These are phyloP conservation scores for Nicotiana knightiana DNA, from an alignment of 257 asterid genomes.

Conservation along the genomic window DNA sequence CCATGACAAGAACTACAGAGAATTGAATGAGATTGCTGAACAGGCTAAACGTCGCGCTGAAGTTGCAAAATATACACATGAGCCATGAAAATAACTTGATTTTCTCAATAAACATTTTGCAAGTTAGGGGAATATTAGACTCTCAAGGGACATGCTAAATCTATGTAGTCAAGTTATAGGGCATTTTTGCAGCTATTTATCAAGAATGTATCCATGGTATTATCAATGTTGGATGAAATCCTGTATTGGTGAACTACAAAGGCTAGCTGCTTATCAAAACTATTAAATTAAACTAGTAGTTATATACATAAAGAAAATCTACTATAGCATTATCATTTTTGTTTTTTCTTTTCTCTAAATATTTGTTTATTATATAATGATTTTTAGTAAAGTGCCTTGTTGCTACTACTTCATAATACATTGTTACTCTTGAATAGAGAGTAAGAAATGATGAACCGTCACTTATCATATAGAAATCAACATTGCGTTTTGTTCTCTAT, in stretches of 20 bases:
- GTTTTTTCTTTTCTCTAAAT: not conserved
- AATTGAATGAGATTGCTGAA: conserved; percentile 45
- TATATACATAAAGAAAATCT: not conserved
- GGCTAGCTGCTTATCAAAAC: not conserved
- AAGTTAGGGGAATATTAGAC: conserved; percentile 38
- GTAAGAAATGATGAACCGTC: too few relatives aligned
- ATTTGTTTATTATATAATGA: not conserved
- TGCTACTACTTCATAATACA: too few relatives aligned
- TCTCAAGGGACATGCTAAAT: conserved; percentile 31
- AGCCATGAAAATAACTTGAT: not conserved
- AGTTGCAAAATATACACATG: conserved; percentile 33
- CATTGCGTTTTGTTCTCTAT: too few relatives aligned
- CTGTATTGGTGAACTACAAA: not conserved
- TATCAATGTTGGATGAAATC: not conserved
- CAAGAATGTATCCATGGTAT: not conserved
- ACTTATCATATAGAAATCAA: too few relatives aligned
- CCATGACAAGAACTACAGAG: conserved; percentile 31
- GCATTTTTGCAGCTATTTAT: not conserved
- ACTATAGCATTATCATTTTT: not conserved
- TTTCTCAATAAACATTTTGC: conserved; percentile 4
- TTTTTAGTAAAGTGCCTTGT: not conserved
- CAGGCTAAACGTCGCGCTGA: conserved; percentile 50
- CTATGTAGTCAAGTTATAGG: not conserved
- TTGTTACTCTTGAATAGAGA: too few relatives aligned
- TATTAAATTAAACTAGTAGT: not conserved